Evolutionary conservation across 208 protist genomes (phyloP).

Genomic region (Willaertia magna): DNA sequence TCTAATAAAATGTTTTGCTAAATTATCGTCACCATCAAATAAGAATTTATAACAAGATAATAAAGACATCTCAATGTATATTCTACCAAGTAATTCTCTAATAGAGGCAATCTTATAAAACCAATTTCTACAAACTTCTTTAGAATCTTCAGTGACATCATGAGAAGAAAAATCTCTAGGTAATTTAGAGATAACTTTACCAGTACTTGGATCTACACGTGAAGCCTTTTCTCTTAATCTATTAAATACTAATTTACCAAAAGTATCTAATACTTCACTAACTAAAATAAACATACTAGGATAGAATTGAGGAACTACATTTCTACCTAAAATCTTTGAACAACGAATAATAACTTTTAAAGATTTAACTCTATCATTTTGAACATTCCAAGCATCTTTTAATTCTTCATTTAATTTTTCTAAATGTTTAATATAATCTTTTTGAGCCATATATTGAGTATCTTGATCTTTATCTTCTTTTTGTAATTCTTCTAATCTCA

Average conservation of each 20-base stretch:
- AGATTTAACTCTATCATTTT: neutral
- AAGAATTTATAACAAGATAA: constrained; percentile 50
- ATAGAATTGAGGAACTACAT: constrained; percentile 44
- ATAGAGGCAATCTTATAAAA: constrained; percentile 75
- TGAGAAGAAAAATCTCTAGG: constrained; percentile 15
- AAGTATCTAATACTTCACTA: constrained; percentile 61
- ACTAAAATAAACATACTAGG: constrained; percentile 63
- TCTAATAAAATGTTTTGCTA: constrained; percentile 28
- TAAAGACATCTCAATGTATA: constrained; percentile 58
- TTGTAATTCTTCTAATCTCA: constrained; percentile 10
- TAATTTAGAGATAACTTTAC: neutral
- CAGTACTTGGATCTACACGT: neutral
- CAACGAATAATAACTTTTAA: constrained; percentile 8
- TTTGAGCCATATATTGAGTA: neutral
- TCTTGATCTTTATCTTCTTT: neutral
- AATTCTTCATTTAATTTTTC: neutral
- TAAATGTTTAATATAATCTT: neutral
- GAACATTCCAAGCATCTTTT: neutral
- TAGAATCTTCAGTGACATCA: constrained; percentile 18
- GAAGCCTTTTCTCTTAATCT: constrained; percentile 32
- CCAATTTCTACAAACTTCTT: constrained; percentile 67
- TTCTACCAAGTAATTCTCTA: constrained; percentile 54
- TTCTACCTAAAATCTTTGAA: neutral
- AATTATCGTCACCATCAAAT: constrained; percentile 12
- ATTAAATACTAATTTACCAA: constrained; percentile 61